A percentile compares a stretch with the other conserved stretches of the same genome.
Evolutionary conservation across 306 rosid species (phyloP).

Genomic region (Malus domestica): DNA sequence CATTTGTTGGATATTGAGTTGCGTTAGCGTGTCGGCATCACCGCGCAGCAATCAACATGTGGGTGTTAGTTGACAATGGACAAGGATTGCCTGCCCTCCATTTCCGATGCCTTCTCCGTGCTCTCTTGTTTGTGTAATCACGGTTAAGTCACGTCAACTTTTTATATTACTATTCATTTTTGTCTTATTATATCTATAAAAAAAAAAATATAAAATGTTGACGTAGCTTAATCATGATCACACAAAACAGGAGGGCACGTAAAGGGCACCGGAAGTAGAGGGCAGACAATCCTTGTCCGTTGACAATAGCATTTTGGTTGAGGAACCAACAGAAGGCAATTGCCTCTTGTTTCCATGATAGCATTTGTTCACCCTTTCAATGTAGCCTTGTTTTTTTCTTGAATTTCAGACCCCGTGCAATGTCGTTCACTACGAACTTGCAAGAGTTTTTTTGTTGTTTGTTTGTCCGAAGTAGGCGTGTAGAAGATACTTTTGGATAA

Average conservation of each 20-base stretch:
- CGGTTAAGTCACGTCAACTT: too few relatives aligned
- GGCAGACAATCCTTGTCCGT: neutral
- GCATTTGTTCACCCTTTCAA: neutral
- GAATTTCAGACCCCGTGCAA: neutral
- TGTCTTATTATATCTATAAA: too few relatives aligned
- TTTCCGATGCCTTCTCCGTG: too few relatives aligned
- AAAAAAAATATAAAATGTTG: too few relatives aligned
- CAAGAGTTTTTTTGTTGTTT: neutral
- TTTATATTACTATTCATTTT: too few relatives aligned
- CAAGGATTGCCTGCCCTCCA: too few relatives aligned
- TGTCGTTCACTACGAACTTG: neutral
- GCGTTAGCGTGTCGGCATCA: neutral
- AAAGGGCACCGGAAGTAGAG: too few relatives aligned
- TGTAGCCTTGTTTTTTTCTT: neutral
- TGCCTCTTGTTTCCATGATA: neutral
- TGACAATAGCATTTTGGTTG: neutral
- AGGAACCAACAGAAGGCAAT: neutral
- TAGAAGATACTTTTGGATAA: neutral
- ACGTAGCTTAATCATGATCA: too few relatives aligned
- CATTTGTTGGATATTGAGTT: neutral
- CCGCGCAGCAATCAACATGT: neutral
- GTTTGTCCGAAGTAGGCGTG: neutral
- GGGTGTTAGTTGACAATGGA: neutral
- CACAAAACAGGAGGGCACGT: too few relatives aligned
- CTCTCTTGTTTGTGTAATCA: too few relatives aligned